A percentile compares a stretch with the other conserved stretches of the same genome.
Evolutionary conservation across 169 alveolate species (phyloP).

Genomic region (Cryptosporidium andersoni): DNA sequence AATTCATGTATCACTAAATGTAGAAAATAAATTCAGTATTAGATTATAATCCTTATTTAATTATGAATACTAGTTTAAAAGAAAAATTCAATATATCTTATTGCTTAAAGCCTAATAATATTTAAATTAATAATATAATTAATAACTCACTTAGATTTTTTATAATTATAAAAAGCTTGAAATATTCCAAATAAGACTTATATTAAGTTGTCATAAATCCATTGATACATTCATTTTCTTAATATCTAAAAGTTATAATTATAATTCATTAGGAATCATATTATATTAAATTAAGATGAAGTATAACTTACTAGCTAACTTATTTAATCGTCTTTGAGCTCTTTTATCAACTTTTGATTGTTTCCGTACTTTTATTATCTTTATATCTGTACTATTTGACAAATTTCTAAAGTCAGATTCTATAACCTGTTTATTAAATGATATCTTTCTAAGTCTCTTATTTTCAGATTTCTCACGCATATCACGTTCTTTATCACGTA

Average conservation of each 20-base stretch:
- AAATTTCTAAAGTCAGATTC: neutral
- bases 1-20: no score
- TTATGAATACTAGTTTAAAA: no score
- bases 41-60: no score
- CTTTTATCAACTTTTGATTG: constrained; percentile 39
- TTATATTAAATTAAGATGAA: neutral
- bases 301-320: constrained; percentile 36
- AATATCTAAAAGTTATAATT: constrained; percentile 1
- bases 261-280: neutral
- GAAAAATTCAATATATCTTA: no score
- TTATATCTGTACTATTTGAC: constrained; percentile 9
- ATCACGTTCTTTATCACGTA: constrained; percentile 25
- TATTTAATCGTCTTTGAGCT: constrained; percentile 25
- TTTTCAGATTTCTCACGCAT: neutral
- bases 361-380: constrained; percentile 27
- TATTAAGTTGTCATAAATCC: neutral
- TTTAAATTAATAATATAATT: no score
- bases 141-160: no score
- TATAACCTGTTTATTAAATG: neutral
- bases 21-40: no score
- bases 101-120: no score
- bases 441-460: neutral
- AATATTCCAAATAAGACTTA: no score
- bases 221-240: constrained; percentile 19
- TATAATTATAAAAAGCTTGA: no score